phyloP scores from a whole-genome alignment of 129 eudicot genomes.

The Lactuca saligna region DNA sequence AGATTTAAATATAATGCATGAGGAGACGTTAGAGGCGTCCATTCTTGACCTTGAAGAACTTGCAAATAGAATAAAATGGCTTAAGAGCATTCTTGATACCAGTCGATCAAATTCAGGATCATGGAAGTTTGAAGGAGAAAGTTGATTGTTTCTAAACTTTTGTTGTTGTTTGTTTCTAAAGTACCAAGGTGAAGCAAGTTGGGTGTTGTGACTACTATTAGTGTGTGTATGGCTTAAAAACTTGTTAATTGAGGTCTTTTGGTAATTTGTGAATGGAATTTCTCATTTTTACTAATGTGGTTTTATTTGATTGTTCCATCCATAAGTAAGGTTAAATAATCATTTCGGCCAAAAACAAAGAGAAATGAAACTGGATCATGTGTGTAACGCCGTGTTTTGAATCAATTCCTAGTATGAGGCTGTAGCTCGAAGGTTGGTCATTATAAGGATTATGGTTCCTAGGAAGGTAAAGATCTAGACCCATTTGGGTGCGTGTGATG shows the following conservation, averaged over 20 bases:
- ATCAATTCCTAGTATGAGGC: too few relatives aligned
- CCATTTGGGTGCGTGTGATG: too few relatives aligned
- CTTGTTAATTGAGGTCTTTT: neutral
- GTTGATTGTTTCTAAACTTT: too few relatives aligned
- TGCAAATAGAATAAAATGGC: constrained; percentile 59
- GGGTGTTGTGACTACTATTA: neutral
- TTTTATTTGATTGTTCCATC: too few relatives aligned
- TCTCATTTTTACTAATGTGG: neutral
- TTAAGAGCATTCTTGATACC: constrained; percentile 38
- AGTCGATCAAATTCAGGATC: neutral
- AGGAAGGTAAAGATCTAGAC: too few relatives aligned
- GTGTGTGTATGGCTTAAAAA: neutral
- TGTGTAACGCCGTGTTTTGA: too few relatives aligned
- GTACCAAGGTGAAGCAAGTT: neutral
- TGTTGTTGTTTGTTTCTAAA: neutral
- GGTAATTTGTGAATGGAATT: neutral
- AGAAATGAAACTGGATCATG: too few relatives aligned
- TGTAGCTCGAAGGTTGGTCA: too few relatives aligned
- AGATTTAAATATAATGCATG: constrained; percentile 24
- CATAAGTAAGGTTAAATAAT: neutral
- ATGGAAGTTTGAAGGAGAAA: constrained; percentile 7
- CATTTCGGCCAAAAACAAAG: too few relatives aligned
- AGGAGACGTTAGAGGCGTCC: constrained; percentile 44
- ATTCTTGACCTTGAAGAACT: constrained; percentile 68
- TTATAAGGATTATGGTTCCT: too few relatives aligned